Evolutionary conservation across 176 grass and related monocot species (phyloP).

Genomic region (Ensete ventricosum): DNA sequence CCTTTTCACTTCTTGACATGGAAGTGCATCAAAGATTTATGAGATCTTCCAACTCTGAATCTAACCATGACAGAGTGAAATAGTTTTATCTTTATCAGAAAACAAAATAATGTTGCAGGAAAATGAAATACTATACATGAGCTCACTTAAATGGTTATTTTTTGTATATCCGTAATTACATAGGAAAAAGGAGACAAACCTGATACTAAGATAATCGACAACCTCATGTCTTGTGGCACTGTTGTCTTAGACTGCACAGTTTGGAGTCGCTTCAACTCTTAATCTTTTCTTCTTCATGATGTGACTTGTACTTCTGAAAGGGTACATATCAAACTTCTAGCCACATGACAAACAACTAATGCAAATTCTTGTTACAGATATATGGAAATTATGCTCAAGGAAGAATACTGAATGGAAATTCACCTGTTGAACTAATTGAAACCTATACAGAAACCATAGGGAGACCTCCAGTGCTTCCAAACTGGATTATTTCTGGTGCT

Average conservation of each 20-base stretch:
- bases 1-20: too few species aligned
- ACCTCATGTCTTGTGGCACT: not conserved
- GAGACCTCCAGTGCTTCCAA: constrained; percentile 64
- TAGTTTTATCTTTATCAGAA: too few species aligned
- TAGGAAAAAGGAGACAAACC: not conserved
- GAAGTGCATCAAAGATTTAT: too few species aligned
- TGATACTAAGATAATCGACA: not conserved
- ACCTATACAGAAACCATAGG: constrained; percentile 64
- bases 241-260: not conserved
- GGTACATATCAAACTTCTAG: not conserved
- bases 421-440: constrained; percentile 54
- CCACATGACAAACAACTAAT: not conserved
- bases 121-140: not conserved
- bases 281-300: not conserved
- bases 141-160: not conserved
- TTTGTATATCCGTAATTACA: not conserved
- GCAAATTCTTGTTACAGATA: constrained; percentile 28
- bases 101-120: too few species aligned
- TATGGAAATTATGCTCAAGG: constrained; percentile 49
- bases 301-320: not conserved
- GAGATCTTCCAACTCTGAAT: not conserved
- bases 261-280: not conserved
- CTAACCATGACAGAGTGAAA: not conserved
- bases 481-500: constrained; percentile 78
- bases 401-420: constrained; percentile 52